Conservation (phyloP, 2,329 filamentous ascomycete genomes). For the Xylariaceae sp. region DNA sequence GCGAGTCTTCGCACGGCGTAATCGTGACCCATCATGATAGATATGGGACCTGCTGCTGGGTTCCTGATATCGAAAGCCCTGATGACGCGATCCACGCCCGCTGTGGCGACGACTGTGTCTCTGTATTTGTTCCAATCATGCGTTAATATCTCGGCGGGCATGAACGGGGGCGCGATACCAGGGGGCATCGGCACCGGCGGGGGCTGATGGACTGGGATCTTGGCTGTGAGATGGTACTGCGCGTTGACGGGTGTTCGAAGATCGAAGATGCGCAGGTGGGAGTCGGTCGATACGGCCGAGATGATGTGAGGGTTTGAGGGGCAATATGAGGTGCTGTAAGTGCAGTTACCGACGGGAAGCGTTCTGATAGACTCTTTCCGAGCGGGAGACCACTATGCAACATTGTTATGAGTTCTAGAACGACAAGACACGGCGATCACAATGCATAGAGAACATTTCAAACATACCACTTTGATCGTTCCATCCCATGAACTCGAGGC, state of each 20-base stretch:
- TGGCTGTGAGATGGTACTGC: slow-evolving; percentile 77
- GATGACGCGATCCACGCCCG: slow-evolving; percentile 80
- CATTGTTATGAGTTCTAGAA: slow-evolving; percentile 10
- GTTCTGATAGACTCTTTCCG: slow-evolving; percentile 71
- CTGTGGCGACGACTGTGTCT: slow-evolving; percentile 76
- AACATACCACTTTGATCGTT: slow-evolving; percentile 76
- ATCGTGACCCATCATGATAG: slow-evolving; percentile 76
- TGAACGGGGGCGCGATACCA: slow-evolving; percentile 34
- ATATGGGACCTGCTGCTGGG: slow-evolving; percentile 64
- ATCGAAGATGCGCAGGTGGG: slow-evolving; percentile 84
- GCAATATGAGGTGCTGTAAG: slow-evolving; percentile 87
- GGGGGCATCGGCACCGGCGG: slow-evolving; percentile 41
- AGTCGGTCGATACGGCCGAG: slow-evolving; percentile 84
- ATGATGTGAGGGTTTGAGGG: slow-evolving; percentile 82
- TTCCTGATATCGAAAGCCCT: slow-evolving; percentile 87
- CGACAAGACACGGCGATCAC: background rate
- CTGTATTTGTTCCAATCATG: slow-evolving; percentile 99
- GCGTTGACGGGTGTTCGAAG: slow-evolving; percentile 79
- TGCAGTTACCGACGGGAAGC: slow-evolving; percentile 86
- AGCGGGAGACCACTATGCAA: slow-evolving; percentile 81
- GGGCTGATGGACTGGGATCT: slow-evolving; percentile 76
- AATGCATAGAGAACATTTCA: too few species aligned
- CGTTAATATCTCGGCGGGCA: slow-evolving; percentile 80
- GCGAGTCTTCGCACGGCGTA: slow-evolving; percentile 82
- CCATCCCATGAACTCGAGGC: slow-evolving; percentile 94